Evolutionary conservation across 2,329 filamentous ascomycete genomes (phyloP).

Genomic region (Meredithiella fracta): DNA sequence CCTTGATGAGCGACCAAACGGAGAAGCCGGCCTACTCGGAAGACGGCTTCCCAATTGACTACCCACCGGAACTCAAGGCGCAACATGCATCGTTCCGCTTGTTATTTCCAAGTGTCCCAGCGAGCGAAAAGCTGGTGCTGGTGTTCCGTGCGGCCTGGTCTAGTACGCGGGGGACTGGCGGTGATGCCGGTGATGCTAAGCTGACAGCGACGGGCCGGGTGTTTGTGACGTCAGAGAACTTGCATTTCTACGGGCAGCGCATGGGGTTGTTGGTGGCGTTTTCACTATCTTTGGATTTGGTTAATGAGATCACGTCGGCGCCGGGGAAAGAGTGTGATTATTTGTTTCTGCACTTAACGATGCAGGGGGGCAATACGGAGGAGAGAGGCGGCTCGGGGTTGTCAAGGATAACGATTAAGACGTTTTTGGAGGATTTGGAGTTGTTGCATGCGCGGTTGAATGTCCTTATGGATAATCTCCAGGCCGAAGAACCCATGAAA

Average conservation of each 20-base stretch:
- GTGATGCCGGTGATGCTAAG: constrained; percentile 20
- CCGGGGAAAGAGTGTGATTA: constrained; percentile 88
- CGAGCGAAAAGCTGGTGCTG: constrained; percentile 67
- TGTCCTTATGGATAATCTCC: constrained; percentile 65
- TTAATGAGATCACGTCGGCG: constrained; percentile 77
- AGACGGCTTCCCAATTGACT: constrained; percentile 51
- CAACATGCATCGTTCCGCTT: constrained; percentile 90
- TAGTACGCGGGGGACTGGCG: constrained; percentile 25
- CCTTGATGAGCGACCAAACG: constrained; percentile 7
- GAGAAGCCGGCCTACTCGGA: constrained; percentile 9
- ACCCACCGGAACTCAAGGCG: constrained; percentile 64
- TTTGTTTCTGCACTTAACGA: constrained; percentile 50
- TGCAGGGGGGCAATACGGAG: neutral
- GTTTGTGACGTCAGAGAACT: constrained; percentile 70
- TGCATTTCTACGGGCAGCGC: constrained; percentile 95
- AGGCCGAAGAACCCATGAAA: constrained; percentile 51
- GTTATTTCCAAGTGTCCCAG: constrained; percentile 65
- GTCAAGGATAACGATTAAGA: constrained; percentile 71
- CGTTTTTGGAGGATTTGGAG: constrained; percentile 74
- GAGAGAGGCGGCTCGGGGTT: constrained; percentile 32
- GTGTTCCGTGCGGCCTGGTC: constrained; percentile 87
- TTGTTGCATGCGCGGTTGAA: constrained; percentile 73
- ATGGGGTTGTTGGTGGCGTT: constrained; percentile 80
- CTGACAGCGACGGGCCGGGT: constrained; percentile 54
- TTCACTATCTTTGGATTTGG: constrained; percentile 54